Evolutionary conservation across 352 stramenopile genomes (phyloP), one percentile per base, ranked within the genome.

Genomic region (Pythium apleroticum): DNA sequence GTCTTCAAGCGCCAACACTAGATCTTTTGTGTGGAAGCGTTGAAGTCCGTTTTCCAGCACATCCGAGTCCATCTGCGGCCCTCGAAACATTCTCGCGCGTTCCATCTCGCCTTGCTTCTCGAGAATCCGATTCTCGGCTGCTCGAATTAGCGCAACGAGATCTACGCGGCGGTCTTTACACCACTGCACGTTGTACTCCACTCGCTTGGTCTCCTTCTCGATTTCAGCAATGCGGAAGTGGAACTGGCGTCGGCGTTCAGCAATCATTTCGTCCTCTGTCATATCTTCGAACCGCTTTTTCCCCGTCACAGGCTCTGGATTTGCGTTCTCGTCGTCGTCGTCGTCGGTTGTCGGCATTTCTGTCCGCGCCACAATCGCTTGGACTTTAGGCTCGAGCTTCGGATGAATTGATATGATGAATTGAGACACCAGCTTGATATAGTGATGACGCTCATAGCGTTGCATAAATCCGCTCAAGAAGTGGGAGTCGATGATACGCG

Each of bases 401-500:
- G 83, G 85, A 52, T 91, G 74, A 22, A 77, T 72, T 2, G 65
- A 65, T 1, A 86, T 27, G n/a, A 94, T 90, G 49, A 88, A 89
- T 5, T 66, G 66, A 35, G 85, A 89, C 0, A 94, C 74, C 27
- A 90, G 65, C 1, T 75, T 54, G 43, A 94, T 89, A 50, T 91
- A 94, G 52, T 91, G 73, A 0, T 80, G 66, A 0, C 80, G 66
- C 17, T 92, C 84, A 52, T 93, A 94, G 0, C 86, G 80, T 63
- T 94, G 86, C 74, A 89, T 86, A 53, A 94, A 94, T 0, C 84
- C 84, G 52, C 83, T 94, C 60, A 92, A 69, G 66, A 94, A 91
- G 24, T 77, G 70, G 1, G 86, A 94, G 54, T 94, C 86, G 15
- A 94, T 75, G 17, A 85, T 78, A 9, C 74, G 79, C 0, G 78